A percentile compares a stretch with the other conserved stretches of the same genome.
phyloP scores from a whole-genome alignment of 2,329 filamentous ascomycete species.

The Penicillium sp. region DNA sequence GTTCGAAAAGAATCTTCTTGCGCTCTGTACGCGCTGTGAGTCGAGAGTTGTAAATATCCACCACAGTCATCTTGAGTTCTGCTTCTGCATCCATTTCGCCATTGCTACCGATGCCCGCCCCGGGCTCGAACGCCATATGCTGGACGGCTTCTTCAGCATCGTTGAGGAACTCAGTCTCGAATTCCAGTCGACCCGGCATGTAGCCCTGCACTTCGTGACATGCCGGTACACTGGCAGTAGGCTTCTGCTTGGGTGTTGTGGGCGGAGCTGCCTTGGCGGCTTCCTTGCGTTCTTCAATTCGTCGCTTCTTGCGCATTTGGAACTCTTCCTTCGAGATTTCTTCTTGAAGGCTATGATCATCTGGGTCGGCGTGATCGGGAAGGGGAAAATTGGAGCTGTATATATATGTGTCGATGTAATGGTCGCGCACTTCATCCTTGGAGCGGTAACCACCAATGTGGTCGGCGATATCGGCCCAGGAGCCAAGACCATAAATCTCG shows the following conservation, averaged over 20 bases:
- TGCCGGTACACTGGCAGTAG: constrained; percentile 88
- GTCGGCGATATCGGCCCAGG: constrained; percentile 96
- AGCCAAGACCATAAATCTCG: constrained; percentile 93
- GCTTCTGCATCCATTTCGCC: constrained; percentile 91
- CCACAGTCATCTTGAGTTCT: constrained; percentile 94
- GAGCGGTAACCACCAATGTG: constrained; percentile 93
- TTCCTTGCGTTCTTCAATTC: constrained; percentile 90
- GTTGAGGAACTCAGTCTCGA: constrained; percentile 96
- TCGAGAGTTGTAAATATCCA: constrained; percentile 95
- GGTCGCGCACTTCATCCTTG: constrained; percentile 93
- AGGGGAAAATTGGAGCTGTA: constrained; percentile 81
- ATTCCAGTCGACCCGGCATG: constrained; percentile 96
- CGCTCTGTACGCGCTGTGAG: constrained; percentile 87
- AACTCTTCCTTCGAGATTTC: constrained; percentile 87
- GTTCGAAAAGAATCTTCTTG: constrained; percentile 96
- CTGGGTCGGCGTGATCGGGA: constrained; percentile 78
- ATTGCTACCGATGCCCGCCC: constrained; percentile 86
- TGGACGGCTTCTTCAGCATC: constrained; percentile 98
- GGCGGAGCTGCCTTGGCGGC: constrained; percentile 79
- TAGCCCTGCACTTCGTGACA: constrained; percentile 98
- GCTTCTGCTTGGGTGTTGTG: constrained; percentile 87
- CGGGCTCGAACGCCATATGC: constrained; percentile 96
- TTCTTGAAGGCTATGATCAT: constrained; percentile 74
- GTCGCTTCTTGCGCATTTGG: constrained; percentile 83
- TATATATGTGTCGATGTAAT: constrained; percentile 87